Percentiles rank a stretch among this genome's conserved stretches.
These are phyloP conservation scores for Lycium ferocissimum DNA, from an alignment of 257 asterid genomes.

Conservation along the genomic window DNA sequence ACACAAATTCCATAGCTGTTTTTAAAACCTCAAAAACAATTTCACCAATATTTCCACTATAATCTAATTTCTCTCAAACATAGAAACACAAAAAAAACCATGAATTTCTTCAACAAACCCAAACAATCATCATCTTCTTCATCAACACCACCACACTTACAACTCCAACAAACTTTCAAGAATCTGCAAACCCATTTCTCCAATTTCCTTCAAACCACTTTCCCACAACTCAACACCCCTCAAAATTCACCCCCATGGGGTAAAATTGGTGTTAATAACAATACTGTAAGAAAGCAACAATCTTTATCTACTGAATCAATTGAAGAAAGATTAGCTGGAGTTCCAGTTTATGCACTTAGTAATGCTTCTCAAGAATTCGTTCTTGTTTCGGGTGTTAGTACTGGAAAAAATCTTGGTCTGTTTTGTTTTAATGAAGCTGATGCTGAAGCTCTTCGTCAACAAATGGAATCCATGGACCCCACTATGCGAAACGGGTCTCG, in stretches of 20 bases:
- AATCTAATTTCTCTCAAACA: not conserved
- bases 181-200: constrained; percentile 70
- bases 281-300: constrained; percentile 27
- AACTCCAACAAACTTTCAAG: constrained; percentile 62
- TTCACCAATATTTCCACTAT: not conserved
- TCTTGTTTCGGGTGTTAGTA: constrained; percentile 63
- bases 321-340: constrained; percentile 86
- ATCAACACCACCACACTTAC: constrained; percentile 48
- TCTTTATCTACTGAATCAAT: constrained; percentile 59
- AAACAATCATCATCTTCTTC: constrained; percentile 43
- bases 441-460: constrained; percentile 69
- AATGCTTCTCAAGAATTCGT: constrained; percentile 76
- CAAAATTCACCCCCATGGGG: constrained; percentile 46
- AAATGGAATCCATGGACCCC: constrained; percentile 76
- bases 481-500: constrained; percentile 64
- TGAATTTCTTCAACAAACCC: constrained; percentile 65
- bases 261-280: constrained; percentile 17
- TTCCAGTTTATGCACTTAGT: constrained; percentile 84
- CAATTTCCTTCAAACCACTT: constrained; percentile 52
- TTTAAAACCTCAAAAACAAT: not conserved
- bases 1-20: not conserved
- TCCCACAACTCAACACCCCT: constrained; percentile 32
- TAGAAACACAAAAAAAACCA: not conserved
- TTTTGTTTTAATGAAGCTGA: constrained; percentile 83
- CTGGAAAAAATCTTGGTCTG: constrained; percentile 70